Base-by-base conservation (phyloP, 805 yeast species). In the Kregervanrija fluxuum region DNA sequence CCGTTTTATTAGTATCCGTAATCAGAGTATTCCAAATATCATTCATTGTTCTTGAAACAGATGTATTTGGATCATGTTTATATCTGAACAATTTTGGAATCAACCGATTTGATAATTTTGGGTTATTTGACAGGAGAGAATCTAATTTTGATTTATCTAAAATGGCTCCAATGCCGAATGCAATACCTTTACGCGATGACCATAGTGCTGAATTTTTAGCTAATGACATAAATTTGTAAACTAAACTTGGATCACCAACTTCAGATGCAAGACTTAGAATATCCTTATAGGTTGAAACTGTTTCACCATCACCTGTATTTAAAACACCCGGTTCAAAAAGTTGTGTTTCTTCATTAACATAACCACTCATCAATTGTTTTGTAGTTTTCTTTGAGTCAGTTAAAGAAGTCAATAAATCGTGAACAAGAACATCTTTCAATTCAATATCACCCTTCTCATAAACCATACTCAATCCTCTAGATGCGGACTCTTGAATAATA, bases 241-340 rank as follows among this genome's bases (percentile, higher is more conserved):
- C 96, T 51, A 91, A 73, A 52, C 93, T 77, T 11, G 98, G 96
- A 62, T 91, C 96, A 30, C 98, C 98, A 9, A 89, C 95, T 58
- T 91, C 99, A 1, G 93, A 79, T 0, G 99, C 97, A 41, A 91
- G 69, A 54, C 71, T 85, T 54, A 91, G 69, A 30, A 91, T 86
- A 62, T 91, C 99, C 55, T 84, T 86, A 60, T 91, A 91, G 0
- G 98, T 90, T 0, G 95, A 85, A 3, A 91, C 80, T 0, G 95
- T 85, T 1, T 88, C 87, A 0, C 91, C 89, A 49, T 85, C 93
- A 39, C 82, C 83, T 0, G 96, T 86, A 41, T 75, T 82, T 53
- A 91, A 64, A 4, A 78, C 71, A 34, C 95, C 96, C 1, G 85
- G 82, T 37, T 87, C 95, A 59, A 91, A 91, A 11, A 91, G 66